These are phyloP conservation scores for Hamamelis virginiana DNA, from an alignment of 164 flowering plant genomes.

Conservation along the genomic window DNA sequence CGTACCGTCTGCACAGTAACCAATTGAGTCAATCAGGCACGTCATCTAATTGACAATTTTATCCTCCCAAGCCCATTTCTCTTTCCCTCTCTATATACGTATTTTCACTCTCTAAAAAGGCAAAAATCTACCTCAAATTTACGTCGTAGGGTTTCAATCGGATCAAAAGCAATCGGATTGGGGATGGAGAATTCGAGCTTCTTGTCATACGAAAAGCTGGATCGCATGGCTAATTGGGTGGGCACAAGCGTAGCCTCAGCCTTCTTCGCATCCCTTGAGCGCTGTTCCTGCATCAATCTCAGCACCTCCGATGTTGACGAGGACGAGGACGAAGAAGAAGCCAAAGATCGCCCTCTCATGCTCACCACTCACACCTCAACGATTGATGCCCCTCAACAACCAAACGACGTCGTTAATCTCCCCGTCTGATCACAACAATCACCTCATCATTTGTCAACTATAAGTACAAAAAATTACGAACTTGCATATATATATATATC, in stretches of 20 bases:
- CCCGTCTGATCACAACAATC: conserved; percentile 16
- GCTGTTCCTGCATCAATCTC: conserved; percentile 67
- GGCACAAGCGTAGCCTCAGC: conserved; percentile 63
- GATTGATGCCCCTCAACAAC: background rate
- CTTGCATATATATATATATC: background rate
- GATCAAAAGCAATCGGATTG: background rate
- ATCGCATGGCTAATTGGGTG: conserved; percentile 46
- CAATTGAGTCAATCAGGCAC: too few relatives aligned
- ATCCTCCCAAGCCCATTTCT: too few relatives aligned
- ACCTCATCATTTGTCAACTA: too few relatives aligned
- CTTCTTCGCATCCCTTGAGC: conserved; percentile 62
- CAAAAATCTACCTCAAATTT: background rate
- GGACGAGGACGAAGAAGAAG: conserved; percentile 36
- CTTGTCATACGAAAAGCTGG: conserved; percentile 33
- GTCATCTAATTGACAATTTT: too few relatives aligned
- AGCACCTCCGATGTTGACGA: conserved; percentile 50
- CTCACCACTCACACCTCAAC: conserved; percentile 10
- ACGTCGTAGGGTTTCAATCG: background rate
- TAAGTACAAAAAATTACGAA: too few relatives aligned
- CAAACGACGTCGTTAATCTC: conserved; percentile 13
- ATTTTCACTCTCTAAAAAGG: too few relatives aligned
- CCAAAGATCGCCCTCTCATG: conserved; percentile 54
- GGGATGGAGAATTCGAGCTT: conserved; percentile 30
- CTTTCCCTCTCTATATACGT: too few relatives aligned
- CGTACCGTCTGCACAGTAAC: too few relatives aligned